Evolutionary conservation across 805 yeast genomes (phyloP).

Genomic region (Ogataea ramenticola): DNA sequence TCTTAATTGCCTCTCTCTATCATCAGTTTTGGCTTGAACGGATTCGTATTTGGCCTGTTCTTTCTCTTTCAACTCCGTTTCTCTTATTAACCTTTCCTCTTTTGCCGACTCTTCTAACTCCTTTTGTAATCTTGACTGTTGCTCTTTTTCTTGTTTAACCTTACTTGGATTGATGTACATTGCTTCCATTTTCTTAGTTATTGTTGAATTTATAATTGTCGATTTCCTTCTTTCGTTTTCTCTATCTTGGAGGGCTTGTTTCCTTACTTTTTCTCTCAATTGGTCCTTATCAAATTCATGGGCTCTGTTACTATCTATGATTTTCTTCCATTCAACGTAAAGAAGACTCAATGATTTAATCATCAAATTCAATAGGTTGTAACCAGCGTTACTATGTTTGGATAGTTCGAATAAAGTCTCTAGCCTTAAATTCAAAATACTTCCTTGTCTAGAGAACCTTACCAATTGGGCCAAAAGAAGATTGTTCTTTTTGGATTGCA

Average conservation of each 20-base stretch:
- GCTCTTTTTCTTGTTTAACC: slow-evolving; percentile 16
- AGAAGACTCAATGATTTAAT: slow-evolving; percentile 29
- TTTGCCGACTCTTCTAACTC: slow-evolving; percentile 17
- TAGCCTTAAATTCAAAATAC: slow-evolving; percentile 26
- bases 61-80: slow-evolving; percentile 12
- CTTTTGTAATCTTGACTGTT: slow-evolving; percentile 17
- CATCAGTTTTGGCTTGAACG: slow-evolving; percentile 11
- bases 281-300: slow-evolving; percentile 32
- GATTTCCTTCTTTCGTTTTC: slow-evolving; percentile 9
- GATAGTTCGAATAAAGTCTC: slow-evolving; percentile 32
- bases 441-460: slow-evolving; percentile 35
- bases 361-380: slow-evolving; percentile 22
- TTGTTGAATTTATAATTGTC: slow-evolving; percentile 3
- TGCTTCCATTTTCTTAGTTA: slow-evolving; percentile 13
- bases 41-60: slow-evolving; percentile 9
- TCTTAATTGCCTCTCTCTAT: slow-evolving; percentile 14
- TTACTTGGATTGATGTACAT: slow-evolving; percentile 19
- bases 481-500: slow-evolving; percentile 41
- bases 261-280: slow-evolving; percentile 17
- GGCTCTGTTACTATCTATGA: slow-evolving; percentile 27
- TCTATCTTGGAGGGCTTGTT: slow-evolving; percentile 15
- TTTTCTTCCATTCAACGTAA: slow-evolving; percentile 30
- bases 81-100: slow-evolving; percentile 16
- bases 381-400: slow-evolving; percentile 35
- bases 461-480: slow-evolving; percentile 40